Conservation (phyloP, 768 basidiomycete species). For the Pleurotus eryngii region DNA sequence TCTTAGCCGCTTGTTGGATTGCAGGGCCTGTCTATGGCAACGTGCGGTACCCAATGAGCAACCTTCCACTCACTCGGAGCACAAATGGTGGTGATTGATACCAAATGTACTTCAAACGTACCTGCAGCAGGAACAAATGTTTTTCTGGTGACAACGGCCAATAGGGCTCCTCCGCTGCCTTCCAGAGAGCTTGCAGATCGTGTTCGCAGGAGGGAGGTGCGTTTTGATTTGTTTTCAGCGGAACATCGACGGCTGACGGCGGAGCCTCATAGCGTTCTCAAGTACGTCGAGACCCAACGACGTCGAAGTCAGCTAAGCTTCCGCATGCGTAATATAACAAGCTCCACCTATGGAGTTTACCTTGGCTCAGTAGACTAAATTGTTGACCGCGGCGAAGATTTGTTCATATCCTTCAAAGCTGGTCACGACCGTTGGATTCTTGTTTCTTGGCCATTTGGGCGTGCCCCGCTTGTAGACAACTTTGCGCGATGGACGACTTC, state of each 20-base stretch:
- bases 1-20: too few species aligned
- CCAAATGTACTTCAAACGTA: too few species aligned
- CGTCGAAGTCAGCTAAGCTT: neutral
- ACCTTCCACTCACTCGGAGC: too few species aligned
- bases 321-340: neutral
- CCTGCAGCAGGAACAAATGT: too few species aligned
- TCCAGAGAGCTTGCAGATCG: too few species aligned
- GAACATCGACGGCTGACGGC: slow-evolving; percentile 68
- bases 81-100: too few species aligned
- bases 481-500: slow-evolving; percentile 66
- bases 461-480: slow-evolving; percentile 77
- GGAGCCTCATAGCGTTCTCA: slow-evolving; percentile 59
- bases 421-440: slow-evolving; percentile 39
- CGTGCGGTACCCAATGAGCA: too few species aligned
- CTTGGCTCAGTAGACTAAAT: slow-evolving; percentile 66
- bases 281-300: slow-evolving; percentile 65
- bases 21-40: too few species aligned
- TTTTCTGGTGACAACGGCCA: too few species aligned
- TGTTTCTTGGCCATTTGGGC: slow-evolving; percentile 49
- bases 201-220: too few species aligned
- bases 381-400: slow-evolving; percentile 71
- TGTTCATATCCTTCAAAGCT: slow-evolving; percentile 56
- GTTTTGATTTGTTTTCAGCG: slow-evolving; percentile 16
- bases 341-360: slow-evolving; percentile 66
- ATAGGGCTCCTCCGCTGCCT: too few species aligned